Conservation (phyloP, 148 eudicot genomes). For the Nepenthes mirabilis region DNA sequence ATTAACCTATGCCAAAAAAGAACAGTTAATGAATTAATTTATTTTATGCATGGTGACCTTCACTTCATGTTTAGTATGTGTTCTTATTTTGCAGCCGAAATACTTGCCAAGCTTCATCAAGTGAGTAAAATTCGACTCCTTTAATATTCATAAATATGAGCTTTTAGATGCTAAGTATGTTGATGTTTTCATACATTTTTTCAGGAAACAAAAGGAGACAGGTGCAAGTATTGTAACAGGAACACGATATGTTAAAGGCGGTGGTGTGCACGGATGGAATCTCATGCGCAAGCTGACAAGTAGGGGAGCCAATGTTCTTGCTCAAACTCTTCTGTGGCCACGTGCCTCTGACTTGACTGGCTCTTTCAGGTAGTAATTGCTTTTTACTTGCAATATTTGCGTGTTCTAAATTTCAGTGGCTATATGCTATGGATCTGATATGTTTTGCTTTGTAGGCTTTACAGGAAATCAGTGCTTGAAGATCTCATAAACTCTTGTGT, state of each 20-base stretch:
- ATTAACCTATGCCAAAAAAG: too few species aligned
- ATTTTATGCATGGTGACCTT: not conserved
- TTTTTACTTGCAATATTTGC: slow-evolving; percentile 1
- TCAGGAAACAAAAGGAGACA: slow-evolving; percentile 83
- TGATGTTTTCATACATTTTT: slow-evolving; percentile 3
- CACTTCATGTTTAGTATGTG: not conserved
- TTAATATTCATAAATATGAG: not conserved
- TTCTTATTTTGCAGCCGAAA: slow-evolving; percentile 64
- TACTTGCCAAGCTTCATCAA: slow-evolving; percentile 85
- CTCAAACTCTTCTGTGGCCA: slow-evolving; percentile 95
- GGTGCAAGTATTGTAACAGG: slow-evolving; percentile 94
- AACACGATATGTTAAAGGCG: slow-evolving; percentile 83
- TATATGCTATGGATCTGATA: not conserved
- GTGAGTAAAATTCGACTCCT: slow-evolving; percentile 28
- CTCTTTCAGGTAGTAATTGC: slow-evolving; percentile 57
- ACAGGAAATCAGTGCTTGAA: slow-evolving; percentile 77
- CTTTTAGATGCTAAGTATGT: not conserved
- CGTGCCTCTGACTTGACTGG: slow-evolving; percentile 99
- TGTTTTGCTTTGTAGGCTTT: slow-evolving; percentile 34
- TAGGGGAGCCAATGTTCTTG: slow-evolving; percentile 97
- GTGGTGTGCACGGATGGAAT: slow-evolving; percentile 99
- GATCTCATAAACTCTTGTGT: slow-evolving; percentile 81
- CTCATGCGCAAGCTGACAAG: slow-evolving; percentile 96
- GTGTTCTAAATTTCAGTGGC: not conserved
- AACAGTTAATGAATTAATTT: too few species aligned